Conservation (phyloP, 2,329 filamentous ascomycete species). For the Pseudogymnoascus sp. region DNA sequence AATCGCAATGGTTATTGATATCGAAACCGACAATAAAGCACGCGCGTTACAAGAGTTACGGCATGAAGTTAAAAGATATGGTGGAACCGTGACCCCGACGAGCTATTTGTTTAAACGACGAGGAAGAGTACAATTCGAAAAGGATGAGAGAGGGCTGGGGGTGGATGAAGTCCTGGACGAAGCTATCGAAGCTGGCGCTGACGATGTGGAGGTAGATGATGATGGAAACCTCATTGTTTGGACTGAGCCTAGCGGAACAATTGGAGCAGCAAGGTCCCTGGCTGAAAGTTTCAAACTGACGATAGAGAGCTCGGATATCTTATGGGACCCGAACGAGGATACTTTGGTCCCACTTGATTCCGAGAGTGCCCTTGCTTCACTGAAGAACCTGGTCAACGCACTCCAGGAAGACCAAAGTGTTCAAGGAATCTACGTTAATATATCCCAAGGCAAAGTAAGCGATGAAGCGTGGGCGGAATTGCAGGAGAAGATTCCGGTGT, state of each 20-base stretch:
- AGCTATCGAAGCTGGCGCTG: slow-evolving; percentile 76
- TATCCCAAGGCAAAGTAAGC: slow-evolving; percentile 41
- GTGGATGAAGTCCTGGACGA: slow-evolving; percentile 70
- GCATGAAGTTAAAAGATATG: slow-evolving; percentile 60
- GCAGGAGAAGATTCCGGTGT: slow-evolving; percentile 44
- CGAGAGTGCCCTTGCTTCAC: slow-evolving; percentile 44
- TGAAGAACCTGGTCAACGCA: slow-evolving; percentile 53
- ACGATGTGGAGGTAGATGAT: slow-evolving; percentile 61
- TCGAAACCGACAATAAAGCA: slow-evolving; percentile 74
- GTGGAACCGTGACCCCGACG: slow-evolving; percentile 65
- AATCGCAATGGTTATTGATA: slow-evolving; percentile 74
- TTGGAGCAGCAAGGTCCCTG: slow-evolving; percentile 57
- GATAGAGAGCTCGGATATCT: slow-evolving; percentile 68
- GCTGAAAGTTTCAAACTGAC: slow-evolving; percentile 56
- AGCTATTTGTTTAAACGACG: slow-evolving; percentile 79
- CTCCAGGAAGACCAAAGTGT: slow-evolving; percentile 65
- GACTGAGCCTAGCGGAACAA: slow-evolving; percentile 60
- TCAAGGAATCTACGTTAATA: slow-evolving; percentile 73
- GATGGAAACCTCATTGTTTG: slow-evolving; percentile 66
- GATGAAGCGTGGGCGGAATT: slow-evolving; percentile 50
- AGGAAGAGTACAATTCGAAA: slow-evolving; percentile 65
- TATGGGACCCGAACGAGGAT: slow-evolving; percentile 79
- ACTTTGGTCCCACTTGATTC: slow-evolving; percentile 60
- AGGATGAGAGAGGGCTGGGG: slow-evolving; percentile 40
- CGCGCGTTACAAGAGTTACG: slow-evolving; percentile 69